phyloP scores from a whole-genome alignment of 2,329 filamentous ascomycete genomes.

The Aspergillus eucalypticola region DNA sequence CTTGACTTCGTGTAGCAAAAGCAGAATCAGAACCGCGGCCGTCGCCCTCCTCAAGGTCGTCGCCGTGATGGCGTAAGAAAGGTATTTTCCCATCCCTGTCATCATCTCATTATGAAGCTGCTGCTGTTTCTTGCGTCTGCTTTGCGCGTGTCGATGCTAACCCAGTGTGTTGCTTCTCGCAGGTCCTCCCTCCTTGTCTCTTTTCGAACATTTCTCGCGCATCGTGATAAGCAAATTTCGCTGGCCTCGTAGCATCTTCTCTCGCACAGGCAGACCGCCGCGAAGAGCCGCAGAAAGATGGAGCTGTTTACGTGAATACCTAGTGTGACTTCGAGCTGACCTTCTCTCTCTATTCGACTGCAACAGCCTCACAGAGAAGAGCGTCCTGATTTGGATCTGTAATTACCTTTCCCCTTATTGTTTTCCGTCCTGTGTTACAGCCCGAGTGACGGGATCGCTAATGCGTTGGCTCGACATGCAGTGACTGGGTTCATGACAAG shows the following conservation, averaged over 20 bases:
- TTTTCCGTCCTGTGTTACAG: neutral
- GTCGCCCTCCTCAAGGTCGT: slow-evolving; percentile 46
- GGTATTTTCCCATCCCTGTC: slow-evolving; percentile 52
- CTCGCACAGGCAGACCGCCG: slow-evolving; percentile 28
- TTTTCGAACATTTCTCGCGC: slow-evolving; percentile 39
- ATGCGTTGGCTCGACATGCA: slow-evolving; percentile 33
- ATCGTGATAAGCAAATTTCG: slow-evolving; percentile 38
- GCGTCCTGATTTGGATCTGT: slow-evolving; percentile 50
- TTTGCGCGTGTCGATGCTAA: slow-evolving; percentile 11
- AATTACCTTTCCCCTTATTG: slow-evolving; percentile 18
- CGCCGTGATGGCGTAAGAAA: slow-evolving; percentile 89
- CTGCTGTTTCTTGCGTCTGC: neutral
- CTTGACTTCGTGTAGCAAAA: slow-evolving; percentile 24
- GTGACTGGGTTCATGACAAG: slow-evolving; percentile 93
- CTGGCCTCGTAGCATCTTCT: slow-evolving; percentile 28
- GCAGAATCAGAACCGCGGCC: slow-evolving; percentile 31
- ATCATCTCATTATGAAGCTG: neutral
- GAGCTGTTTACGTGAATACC: slow-evolving; percentile 37
- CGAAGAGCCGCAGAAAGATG: slow-evolving; percentile 32
- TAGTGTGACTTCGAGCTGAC: slow-evolving; percentile 48
- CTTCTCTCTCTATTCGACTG: slow-evolving; percentile 36
- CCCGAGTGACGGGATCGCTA: neutral
- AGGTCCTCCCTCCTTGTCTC: slow-evolving; percentile 49
- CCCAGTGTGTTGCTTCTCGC: slow-evolving; percentile 6
- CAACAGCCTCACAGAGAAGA: slow-evolving; percentile 50